Base-by-base conservation (phyloP, 73 alveolate genomes). In the Uronychia setigera region DNA sequence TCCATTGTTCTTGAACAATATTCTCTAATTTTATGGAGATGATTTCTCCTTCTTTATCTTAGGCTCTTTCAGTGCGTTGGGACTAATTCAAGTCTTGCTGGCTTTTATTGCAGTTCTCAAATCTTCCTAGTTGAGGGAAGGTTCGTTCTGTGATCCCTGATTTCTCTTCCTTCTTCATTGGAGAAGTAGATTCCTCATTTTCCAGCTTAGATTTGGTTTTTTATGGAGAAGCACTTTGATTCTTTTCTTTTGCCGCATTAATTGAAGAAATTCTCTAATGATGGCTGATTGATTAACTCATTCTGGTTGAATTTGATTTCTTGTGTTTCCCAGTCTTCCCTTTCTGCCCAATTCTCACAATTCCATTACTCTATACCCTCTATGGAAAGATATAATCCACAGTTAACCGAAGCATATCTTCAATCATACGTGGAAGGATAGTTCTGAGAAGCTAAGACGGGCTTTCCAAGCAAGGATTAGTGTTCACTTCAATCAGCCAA, bases 381-480 rank as follows among this genome's bases (percentile, higher is more conserved):
- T 80, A 58, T 1, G 57, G 76, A 59, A 86, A 80, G 25, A 59
- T 83, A 26, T 11, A 32, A 80, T 86, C 92, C 29, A 86, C 84
- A 29, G 92, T 86, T 5, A 86, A 26, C 58, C 80, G 79, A 58
- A 86, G 60, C 88, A 86, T 80, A 80, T 86, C 92, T 32, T 86
- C 80, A 19, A 86, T 79, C 92, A 86, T 80, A 30, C 92, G 59
- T 0, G 92, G 92, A 28, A 86, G 34, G 60, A 60, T 33, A 27
- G 35, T 80, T 29, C 60, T 28, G 5, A 86, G 92, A 1, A 86
- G 60, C 26, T 31, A 26, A 26, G 92, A 86, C 14, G 92, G 76
- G 26, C 76, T 85, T 33, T 86, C 92, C 35, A 86, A 59, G 79
- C 92, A 79, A 1, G 92, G 92, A 31, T 86, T 86, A 5, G 92